These are phyloP conservation scores for Grosmannia clavigera DNA, from an alignment of 2,329 filamentous ascomycete species.

Conservation along the genomic window DNA sequence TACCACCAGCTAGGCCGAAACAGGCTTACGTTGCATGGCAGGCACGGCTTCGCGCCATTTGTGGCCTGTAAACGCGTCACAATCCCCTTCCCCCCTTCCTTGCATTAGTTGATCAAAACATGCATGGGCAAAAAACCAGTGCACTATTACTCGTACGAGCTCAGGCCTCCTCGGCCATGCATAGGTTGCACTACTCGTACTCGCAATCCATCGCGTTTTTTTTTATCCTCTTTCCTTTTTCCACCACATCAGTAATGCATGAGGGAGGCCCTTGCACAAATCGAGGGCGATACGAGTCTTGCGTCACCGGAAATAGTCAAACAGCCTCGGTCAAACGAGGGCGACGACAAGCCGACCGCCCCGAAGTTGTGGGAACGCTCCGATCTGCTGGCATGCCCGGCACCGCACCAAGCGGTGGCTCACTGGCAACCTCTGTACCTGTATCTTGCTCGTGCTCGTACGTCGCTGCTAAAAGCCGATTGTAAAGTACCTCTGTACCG, in stretches of 20 bases:
- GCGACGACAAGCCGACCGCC: background rate
- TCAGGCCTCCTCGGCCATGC: background rate
- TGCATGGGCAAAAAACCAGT: constrained; percentile 2
- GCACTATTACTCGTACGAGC: background rate
- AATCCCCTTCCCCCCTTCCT: constrained; percentile 4
- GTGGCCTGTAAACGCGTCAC: background rate
- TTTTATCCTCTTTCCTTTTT: constrained; percentile 1
- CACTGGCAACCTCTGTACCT: background rate
- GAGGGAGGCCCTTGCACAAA: background rate
- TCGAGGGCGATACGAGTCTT: background rate
- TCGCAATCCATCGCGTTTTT: background rate
- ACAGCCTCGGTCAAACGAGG: background rate
- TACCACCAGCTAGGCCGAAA: background rate
- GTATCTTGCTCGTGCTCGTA: background rate
- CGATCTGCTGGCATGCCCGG: constrained; percentile 3
- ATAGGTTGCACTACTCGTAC: background rate
- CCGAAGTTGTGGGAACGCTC: background rate
- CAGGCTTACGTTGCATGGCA: background rate
- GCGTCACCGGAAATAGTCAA: background rate
- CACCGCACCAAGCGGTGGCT: background rate
- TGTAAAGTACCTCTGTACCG: too few relatives aligned
- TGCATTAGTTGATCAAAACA: constrained; percentile 9
- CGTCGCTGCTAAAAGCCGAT: background rate
- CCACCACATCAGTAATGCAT: background rate
- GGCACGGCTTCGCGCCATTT: background rate